phyloP scores from a whole-genome alignment of 257 asterid genomes.

The Solanum clarkiae region DNA sequence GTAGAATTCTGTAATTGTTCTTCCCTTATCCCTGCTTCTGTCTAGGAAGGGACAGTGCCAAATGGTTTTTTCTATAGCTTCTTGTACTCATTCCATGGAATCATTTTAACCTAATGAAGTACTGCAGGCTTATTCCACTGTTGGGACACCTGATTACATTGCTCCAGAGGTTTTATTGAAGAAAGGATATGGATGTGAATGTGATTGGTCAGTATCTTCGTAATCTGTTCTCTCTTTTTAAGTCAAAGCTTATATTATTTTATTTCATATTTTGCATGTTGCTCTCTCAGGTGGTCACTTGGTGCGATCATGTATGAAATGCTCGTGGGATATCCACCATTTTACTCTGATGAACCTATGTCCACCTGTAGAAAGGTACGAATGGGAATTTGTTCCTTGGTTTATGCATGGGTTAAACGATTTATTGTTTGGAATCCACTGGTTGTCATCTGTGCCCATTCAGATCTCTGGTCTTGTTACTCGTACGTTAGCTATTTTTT shows the following conservation, averaged over 20 bases:
- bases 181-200: slow-evolving; percentile 96
- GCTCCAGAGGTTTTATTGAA: slow-evolving; percentile 94
- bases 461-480: not conserved
- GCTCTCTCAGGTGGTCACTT: slow-evolving; percentile 74
- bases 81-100: not conserved
- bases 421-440: not conserved
- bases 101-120: slow-evolving; percentile 1
- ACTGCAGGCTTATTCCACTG: slow-evolving; percentile 90
- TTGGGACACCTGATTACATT: slow-evolving; percentile 97
- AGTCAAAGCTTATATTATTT: not conserved
- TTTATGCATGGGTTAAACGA: not conserved
- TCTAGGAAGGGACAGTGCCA: not conserved
- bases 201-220: slow-evolving; percentile 67
- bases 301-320: slow-evolving; percentile 98
- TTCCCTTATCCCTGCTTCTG: not conserved
- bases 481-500: not conserved
- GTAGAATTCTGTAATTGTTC: not conserved
- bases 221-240: slow-evolving; percentile 3
- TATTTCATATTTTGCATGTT: not conserved
- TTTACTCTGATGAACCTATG: slow-evolving; percentile 98
- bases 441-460: not conserved
- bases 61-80: not conserved
- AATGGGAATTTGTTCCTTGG: not conserved
- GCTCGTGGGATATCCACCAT: slow-evolving; percentile 97
- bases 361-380: slow-evolving; percentile 86